Percentiles rank a stretch among this genome's conserved stretches.
Evolutionary conservation across 805 yeast genomes (phyloP).

Genomic region (Nakazawaea wickerhamii): DNA sequence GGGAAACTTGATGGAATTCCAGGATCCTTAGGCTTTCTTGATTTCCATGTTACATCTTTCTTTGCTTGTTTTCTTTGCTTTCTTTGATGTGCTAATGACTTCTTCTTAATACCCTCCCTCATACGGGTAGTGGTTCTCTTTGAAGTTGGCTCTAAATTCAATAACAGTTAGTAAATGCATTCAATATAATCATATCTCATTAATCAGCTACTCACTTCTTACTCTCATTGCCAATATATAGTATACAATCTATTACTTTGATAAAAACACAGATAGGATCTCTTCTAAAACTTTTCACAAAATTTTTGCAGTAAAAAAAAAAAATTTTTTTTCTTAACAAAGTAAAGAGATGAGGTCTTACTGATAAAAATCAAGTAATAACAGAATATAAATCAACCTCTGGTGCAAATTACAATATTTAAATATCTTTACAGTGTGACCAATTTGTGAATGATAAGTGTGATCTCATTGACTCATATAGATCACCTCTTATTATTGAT

Average conservation of each 20-base stretch:
- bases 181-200: not conserved
- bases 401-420: not conserved
- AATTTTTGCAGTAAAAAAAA: not conserved
- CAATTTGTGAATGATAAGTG: no score
- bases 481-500: no score
- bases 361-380: not conserved
- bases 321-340: not conserved
- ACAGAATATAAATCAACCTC: not conserved
- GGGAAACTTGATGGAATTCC: slow-evolving; percentile 96
- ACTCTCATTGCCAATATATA: slow-evolving; percentile 25
- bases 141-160: slow-evolving; percentile 54
- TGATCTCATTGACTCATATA: no score
- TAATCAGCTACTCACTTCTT: slow-evolving; percentile 16
- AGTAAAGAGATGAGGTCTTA: not conserved
- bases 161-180: not conserved
- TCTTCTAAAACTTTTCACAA: not conserved
- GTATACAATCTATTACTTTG: not conserved
- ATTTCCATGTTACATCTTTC: slow-evolving; percentile 92
- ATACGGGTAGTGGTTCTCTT: slow-evolving; percentile 89
- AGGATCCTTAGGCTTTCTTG: slow-evolving; percentile 77
- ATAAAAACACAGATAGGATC: not conserved
- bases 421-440: no score
- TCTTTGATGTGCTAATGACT: slow-evolving; percentile 86
- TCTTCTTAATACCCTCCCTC: slow-evolving; percentile 95
- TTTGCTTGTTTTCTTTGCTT: slow-evolving; percentile 79